These are phyloP conservation scores for Neurospora crassa DNA, from an alignment of 2,329 filamentous ascomycete species.

Conservation along the genomic window DNA sequence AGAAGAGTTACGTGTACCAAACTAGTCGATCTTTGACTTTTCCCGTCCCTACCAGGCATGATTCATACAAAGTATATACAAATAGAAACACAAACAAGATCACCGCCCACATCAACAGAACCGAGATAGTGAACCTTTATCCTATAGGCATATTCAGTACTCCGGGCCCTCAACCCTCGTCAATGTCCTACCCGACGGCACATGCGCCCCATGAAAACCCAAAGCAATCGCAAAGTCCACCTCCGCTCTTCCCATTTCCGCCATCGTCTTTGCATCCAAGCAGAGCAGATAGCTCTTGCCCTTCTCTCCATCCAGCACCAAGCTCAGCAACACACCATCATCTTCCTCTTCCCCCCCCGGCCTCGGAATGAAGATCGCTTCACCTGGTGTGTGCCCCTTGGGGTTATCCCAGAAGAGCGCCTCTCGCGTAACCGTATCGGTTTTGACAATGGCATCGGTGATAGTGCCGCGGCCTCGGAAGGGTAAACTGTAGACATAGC, in stretches of 20 bases:
- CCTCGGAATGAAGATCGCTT: conserved; percentile 56
- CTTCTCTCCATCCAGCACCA: conserved; percentile 53
- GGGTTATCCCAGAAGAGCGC: conserved; percentile 47
- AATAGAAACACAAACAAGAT: not conserved
- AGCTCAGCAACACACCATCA: conserved; percentile 38
- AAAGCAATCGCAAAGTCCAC: conserved; percentile 50
- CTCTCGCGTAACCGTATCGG: conserved; percentile 45
- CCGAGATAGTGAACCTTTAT: not conserved
- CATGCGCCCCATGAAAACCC: conserved; percentile 55
- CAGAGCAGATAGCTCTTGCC: conserved; percentile 56
- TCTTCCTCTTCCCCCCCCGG: conserved; percentile 28
- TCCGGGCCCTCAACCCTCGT: not conserved
- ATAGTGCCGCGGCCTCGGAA: conserved; percentile 50
- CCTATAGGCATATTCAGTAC: not conserved
- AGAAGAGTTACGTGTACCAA: not conserved
- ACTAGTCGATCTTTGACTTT: not conserved
- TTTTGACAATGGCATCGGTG: conserved; percentile 56
- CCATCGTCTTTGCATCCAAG: conserved; percentile 52
- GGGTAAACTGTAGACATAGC: conserved; percentile 43
- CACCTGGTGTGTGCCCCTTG: conserved; percentile 55
- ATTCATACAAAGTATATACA: not conserved
- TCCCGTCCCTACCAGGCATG: not conserved
- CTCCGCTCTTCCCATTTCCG: conserved; percentile 55
- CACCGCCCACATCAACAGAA: not conserved
- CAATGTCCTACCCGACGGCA: not conserved